These are phyloP conservation scores for Daldinia concentrica DNA, from an alignment of 495 filamentous ascomycete genomes.

Conservation along the genomic window DNA sequence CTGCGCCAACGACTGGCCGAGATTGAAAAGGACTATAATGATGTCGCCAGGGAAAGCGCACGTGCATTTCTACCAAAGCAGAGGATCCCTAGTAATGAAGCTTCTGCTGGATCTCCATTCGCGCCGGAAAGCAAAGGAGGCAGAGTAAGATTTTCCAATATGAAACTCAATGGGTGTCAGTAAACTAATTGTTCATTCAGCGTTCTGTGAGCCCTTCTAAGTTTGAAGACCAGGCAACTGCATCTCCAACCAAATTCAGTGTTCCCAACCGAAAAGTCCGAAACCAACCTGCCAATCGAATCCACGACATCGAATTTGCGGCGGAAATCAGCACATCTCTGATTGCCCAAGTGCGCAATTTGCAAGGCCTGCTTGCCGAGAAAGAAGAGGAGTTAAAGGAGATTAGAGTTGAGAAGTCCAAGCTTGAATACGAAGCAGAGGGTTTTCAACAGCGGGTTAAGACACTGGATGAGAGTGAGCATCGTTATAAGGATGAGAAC, in stretches of 20 bases:
- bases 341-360: conserved; percentile 84
- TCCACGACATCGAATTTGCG: conserved; percentile 95
- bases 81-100: conserved; percentile 71
- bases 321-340: conserved; percentile 94
- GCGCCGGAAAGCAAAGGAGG: conserved; percentile 62
- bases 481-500: conserved; percentile 96
- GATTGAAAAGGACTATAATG: conserved; percentile 93
- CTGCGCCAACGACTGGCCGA: conserved; percentile 83
- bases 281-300: conserved; percentile 85
- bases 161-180: not conserved
- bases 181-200: conserved; percentile 54
- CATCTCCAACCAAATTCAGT: conserved; percentile 88
- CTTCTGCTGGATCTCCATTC: conserved; percentile 69
- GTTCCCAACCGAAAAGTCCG: conserved; percentile 85
- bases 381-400: conserved; percentile 86
- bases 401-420: conserved; percentile 74
- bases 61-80: conserved; percentile 90
- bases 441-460: conserved; percentile 80
- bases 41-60: conserved; percentile 89
- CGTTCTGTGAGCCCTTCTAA: conserved; percentile 78
- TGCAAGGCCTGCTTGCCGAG: conserved; percentile 84
- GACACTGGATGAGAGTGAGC: conserved; percentile 88
- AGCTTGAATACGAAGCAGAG: conserved; percentile 83
- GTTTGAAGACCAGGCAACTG: conserved; percentile 83
- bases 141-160: conserved; percentile 55